Percentiles rank a stretch among this genome's conserved stretches.
Evolutionary conservation across 2,329 filamentous ascomycete species (phyloP).

Genomic region (Cytospora mali): DNA sequence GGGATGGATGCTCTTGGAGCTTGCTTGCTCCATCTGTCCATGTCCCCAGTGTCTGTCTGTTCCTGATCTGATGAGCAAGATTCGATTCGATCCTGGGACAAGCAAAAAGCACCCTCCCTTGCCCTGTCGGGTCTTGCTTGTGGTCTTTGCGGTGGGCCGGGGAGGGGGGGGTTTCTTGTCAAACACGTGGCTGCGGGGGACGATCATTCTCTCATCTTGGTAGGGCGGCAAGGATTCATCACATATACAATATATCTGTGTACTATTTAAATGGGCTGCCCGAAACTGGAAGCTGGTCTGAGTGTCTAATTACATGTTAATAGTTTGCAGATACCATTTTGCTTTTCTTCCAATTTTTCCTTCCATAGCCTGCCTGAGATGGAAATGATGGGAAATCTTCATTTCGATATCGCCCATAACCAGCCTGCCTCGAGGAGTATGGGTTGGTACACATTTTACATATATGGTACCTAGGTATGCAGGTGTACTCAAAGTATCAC

Average conservation of each 20-base stretch:
- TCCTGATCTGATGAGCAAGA: not conserved
- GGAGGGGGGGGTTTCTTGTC: not conserved
- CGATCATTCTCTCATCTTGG: slow-evolving; percentile 1
- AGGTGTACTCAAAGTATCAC: too few relatives aligned
- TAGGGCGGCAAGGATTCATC: not conserved
- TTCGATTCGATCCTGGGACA: too few relatives aligned
- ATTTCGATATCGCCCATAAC: not conserved
- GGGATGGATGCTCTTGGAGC: not conserved
- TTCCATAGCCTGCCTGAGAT: too few relatives aligned
- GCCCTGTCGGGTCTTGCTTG: not conserved
- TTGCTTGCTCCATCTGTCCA: not conserved
- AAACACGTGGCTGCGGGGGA: slow-evolving; percentile 14
- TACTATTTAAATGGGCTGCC: not conserved
- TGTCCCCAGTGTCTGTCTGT: not conserved
- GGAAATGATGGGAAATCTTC: not conserved
- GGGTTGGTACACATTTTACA: not conserved
- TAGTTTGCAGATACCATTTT: not conserved
- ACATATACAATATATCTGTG: too few relatives aligned
- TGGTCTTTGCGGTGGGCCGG: not conserved
- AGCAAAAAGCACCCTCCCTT: not conserved
- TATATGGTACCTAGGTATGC: too few relatives aligned
- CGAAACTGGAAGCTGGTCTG: not conserved
- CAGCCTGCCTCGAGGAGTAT: not conserved
- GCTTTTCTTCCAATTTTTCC: too few relatives aligned
- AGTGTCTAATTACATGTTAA: not conserved